phyloP scores from a whole-genome alignment of 345 rosid genomes.

The Citrus inodora region DNA sequence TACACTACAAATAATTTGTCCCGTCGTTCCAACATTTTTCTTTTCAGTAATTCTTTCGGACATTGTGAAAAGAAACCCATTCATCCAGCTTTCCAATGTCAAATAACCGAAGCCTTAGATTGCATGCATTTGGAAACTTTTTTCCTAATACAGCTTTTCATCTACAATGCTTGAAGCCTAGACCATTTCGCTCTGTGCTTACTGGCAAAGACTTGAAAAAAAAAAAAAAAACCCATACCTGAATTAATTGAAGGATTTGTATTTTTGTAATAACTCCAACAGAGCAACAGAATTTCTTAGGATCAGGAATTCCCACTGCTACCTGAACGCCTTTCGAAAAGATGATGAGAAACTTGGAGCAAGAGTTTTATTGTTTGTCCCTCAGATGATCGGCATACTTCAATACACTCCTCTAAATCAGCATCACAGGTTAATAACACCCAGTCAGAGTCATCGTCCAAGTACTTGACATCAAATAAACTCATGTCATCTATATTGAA shows the following conservation, averaged over 20 bases:
- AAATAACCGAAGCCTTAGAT: no score
- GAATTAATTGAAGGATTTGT: neutral
- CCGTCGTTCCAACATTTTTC: neutral
- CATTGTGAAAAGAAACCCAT: neutral
- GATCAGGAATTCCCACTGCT: conserved; percentile 30
- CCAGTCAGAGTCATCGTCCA: conserved; percentile 97
- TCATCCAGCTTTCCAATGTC: neutral
- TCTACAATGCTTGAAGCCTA: neutral
- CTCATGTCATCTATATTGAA: conserved; percentile 58
- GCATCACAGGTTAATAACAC: conserved; percentile 83
- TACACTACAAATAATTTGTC: no score
- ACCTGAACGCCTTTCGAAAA: conserved; percentile 36
- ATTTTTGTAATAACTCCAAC: neutral
- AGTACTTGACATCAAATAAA: conserved; percentile 70
- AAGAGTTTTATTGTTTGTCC: conserved; percentile 56
- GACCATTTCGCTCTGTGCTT: neutral
- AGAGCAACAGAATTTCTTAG: neutral
- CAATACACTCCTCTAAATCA: conserved; percentile 81
- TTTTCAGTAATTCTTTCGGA: neutral
- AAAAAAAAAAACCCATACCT: neutral
- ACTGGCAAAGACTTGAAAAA: neutral
- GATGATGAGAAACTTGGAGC: conserved; percentile 54
- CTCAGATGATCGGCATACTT: conserved; percentile 48
- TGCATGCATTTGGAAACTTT: no score
- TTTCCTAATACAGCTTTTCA: neutral